Base-by-base conservation (phyloP, 2,329 filamentous ascomycete species). In the Aureobasidium sp. region DNA sequence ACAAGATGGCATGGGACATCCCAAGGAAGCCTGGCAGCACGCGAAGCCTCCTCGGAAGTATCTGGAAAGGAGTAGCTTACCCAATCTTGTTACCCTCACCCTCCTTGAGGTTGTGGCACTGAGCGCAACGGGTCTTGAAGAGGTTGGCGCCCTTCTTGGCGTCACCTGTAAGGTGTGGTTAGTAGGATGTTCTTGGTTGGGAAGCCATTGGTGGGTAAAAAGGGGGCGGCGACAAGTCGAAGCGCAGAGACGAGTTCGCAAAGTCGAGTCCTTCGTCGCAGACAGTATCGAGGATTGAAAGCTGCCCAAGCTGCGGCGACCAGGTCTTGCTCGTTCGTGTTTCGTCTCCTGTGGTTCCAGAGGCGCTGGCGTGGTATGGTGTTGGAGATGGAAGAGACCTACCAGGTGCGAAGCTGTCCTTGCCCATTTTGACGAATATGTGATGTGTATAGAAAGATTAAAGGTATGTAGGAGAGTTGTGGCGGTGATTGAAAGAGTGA, bases 41-140 rank as follows among this genome's bases (percentile, higher is more conserved):
- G n/a, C n/a, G n/a, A n/a, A n/a, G n/a, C n/a, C n/a, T n/a, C n/a
- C n/a, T n/a, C n/a, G n/a, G n/a, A n/a, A n/a, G n/a, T n/a, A n/a
- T n/a, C n/a, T n/a, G n/a, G n/a, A n/a, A n/a, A n/a, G n/a, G n/a
- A n/a, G n/a, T n/a, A n/a, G n/a, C n/a, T n/a, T n/a, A 52, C 49
- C 94, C 94, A 79, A 96, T 90, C 88, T 97, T 97, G 91, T 97
- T 96, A 80, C 86, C 85, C 80, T 93, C 94, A 72, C 84, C 88
- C 67, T 82, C 84, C 80, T 95, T 91, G 77, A 96, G 82, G 79
- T 90, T 97, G 85, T 99, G 94, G 89, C 94, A 99, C 83, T 97
- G 91, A 70, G 90, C 89, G 83, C 94, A 99, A 78, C 94, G 88
- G 70, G 92, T 97, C 84, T 97, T 96, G 91, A 97, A 97, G 77